phyloP scores from a whole-genome alignment of 163 green algal genomes.

The Scenedesmus sp. region DNA sequence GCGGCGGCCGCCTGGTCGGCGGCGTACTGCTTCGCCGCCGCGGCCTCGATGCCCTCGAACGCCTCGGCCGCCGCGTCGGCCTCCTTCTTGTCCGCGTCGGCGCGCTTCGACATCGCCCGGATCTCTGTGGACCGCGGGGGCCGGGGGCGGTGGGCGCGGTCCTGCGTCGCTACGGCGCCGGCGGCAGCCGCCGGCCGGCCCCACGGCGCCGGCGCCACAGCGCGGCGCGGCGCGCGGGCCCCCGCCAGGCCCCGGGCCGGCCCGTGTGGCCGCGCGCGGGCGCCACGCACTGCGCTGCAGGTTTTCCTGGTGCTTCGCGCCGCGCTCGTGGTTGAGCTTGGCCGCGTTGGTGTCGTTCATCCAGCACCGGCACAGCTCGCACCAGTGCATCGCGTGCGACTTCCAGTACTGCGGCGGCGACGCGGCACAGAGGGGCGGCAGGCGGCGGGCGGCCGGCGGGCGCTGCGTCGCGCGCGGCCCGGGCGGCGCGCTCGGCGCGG shows the following conservation, averaged over 20 bases:
- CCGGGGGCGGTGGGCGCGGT: no score
- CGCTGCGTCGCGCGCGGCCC: not conserved
- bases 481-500: not conserved
- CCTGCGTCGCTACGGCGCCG: not conserved
- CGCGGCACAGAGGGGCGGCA: no score
- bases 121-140: no score
- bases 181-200: not conserved
- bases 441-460: no score
- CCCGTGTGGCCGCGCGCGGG: no score
- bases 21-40: constrained; percentile 41
- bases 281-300: constrained; percentile 59
- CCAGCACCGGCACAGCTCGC: constrained; percentile 70
- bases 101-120: constrained; percentile 59
- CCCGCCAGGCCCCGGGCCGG: no score
- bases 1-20: constrained; percentile 36
- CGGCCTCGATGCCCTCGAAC: constrained; percentile 40
- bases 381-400: constrained; percentile 72
- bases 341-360: constrained; percentile 67
- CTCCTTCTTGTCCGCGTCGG: constrained; percentile 50
- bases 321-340: constrained; percentile 63
- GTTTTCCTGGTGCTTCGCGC: constrained; percentile 59
- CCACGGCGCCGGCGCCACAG: not conserved
- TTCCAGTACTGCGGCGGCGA: constrained; percentile 66
- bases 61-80: constrained; percentile 13
- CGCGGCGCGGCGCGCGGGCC: not conserved